Evolutionary conservation across 257 asterid species (phyloP), one percentile per base, ranked within the genome.

Genomic region (Petunia axillaris): DNA sequence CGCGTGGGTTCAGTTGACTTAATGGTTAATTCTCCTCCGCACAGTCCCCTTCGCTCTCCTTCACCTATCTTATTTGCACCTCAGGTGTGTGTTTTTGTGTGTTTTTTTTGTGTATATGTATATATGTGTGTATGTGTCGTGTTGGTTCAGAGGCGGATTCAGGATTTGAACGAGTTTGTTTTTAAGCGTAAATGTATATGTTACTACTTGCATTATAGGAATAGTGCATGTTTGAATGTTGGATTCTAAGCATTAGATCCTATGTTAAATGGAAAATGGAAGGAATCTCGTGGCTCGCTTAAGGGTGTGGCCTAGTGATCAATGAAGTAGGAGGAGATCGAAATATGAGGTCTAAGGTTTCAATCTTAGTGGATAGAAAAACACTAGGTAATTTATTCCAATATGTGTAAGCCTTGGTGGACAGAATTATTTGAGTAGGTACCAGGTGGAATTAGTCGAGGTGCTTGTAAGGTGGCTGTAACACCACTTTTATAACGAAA

Each of bases 1-100:
- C 87, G 88, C 77, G 91, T 92, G 60, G 84, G 85, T n/a, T 90
- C 93, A 1, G 82, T 82, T n/a, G 97, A 94, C 86, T 82, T 87
- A 53, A 91, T 90, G 94, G 84, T 84, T 41, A 90, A 90, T 84
- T 91, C 93, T 58, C 94, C 97, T 52, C 89, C 92, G 57, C 93
- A 62, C 10, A 91, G 87, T 64, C 91, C 87, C n/a, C 87, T 81
- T 25, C 96, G 75, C 71, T 83, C 92, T 82, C 89, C 81, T 64
- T 71, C 95, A 3, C 95, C 97, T 40, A 81, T 85, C 50, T 83
- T 85, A 88, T 89, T 94, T 70, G 83, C 92, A 35, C 88, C 96
- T 68, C 97, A 92, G 96, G 96, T 81, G 9, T 59, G 8, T 64
- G 15, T 48, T 16, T 64, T 37, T 35, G 5, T 43, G n/a, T 58